Evolutionary conservation across 768 basidiomycete genomes (phyloP).

Genomic region (Omphalotus guepiniiformis): DNA sequence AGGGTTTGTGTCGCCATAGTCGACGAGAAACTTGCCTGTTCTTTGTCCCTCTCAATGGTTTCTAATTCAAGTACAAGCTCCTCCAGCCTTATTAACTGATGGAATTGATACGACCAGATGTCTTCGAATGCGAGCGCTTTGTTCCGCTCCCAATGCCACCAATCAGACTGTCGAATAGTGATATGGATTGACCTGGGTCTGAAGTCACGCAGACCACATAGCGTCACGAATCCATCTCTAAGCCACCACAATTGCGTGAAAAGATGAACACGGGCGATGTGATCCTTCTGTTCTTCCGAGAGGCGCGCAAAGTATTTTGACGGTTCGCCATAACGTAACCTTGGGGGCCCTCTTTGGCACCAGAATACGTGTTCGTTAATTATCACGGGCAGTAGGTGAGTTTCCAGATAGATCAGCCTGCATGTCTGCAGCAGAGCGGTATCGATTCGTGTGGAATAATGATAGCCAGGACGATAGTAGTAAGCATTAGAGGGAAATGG

Average conservation of each 20-base stretch:
- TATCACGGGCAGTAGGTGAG: constrained; percentile 14
- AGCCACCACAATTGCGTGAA: constrained; percentile 20
- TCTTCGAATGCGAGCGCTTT: constrained; percentile 11
- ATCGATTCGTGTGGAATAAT: constrained; percentile 11
- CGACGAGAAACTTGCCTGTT: constrained; percentile 10
- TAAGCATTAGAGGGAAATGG: constrained; percentile 13
- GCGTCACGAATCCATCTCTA: constrained; percentile 6
- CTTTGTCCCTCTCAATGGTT: constrained; percentile 18
- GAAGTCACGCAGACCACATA: neutral
- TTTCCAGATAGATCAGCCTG: constrained; percentile 21
- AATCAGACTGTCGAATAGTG: constrained; percentile 19
- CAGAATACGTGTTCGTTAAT: constrained; percentile 21
- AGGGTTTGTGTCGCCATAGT: neutral
- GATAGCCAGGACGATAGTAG: constrained; percentile 19
- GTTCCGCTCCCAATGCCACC: constrained; percentile 21
- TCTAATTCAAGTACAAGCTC: constrained; percentile 22
- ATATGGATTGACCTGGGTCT: constrained; percentile 12
- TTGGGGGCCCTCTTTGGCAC: constrained; percentile 10
- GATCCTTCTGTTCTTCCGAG: constrained; percentile 14
- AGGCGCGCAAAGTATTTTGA: constrained; percentile 13
- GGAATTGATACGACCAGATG: constrained; percentile 13
- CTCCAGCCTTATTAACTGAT: constrained; percentile 9
- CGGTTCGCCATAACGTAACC: constrained; percentile 7
- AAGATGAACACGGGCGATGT: constrained; percentile 16
- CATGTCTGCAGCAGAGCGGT: constrained; percentile 18